Percentiles rank a stretch among this genome's conserved stretches.
These are phyloP conservation scores for Curvularia sp. DNA, from an alignment of 2,329 filamentous ascomycete genomes.

Conservation along the genomic window DNA sequence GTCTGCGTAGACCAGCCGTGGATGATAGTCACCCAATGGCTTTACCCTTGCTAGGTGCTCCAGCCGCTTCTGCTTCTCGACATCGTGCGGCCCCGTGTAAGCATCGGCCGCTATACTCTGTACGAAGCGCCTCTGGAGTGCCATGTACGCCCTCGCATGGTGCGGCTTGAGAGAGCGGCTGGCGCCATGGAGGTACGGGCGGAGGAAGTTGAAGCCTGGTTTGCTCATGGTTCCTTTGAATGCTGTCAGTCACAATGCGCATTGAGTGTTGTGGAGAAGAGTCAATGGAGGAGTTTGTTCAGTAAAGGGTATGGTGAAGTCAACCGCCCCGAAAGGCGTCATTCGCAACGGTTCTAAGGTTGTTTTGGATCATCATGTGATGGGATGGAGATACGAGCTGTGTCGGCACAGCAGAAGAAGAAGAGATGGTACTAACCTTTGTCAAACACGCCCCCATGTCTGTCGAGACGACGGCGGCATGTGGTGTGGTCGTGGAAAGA, in stretches of 20 bases:
- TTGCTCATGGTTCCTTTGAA: conserved; percentile 54
- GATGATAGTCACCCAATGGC: conserved; percentile 63
- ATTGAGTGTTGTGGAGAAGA: background rate
- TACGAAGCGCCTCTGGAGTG: conserved; percentile 45
- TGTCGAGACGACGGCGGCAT: conserved; percentile 8
- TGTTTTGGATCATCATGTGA: conserved; percentile 44
- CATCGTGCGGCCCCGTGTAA: conserved; percentile 49
- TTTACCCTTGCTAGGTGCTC: conserved; percentile 60
- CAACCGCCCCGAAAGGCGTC: conserved; percentile 62
- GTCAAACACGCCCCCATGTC: conserved; percentile 13
- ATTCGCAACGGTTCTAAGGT: conserved; percentile 72
- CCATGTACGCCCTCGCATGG: conserved; percentile 60
- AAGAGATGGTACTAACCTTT: conserved; percentile 6
- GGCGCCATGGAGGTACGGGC: conserved; percentile 61
- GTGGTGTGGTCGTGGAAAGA: background rate
- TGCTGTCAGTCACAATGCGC: conserved; percentile 45
- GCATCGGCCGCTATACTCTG: conserved; percentile 29
- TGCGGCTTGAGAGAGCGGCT: conserved; percentile 49
- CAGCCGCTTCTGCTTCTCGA: conserved; percentile 60
- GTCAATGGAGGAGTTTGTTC: conserved; percentile 24
- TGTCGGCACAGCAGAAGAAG: background rate
- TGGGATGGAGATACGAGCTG: background rate
- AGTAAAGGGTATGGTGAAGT: conserved; percentile 54
- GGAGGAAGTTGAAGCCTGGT: conserved; percentile 60
- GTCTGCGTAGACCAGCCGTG: conserved; percentile 51